Percentiles rank a stretch among this genome's conserved stretches.
phyloP scores from a whole-genome alignment of 768 basidiomycete species.

The Scleroderma citrinum region DNA sequence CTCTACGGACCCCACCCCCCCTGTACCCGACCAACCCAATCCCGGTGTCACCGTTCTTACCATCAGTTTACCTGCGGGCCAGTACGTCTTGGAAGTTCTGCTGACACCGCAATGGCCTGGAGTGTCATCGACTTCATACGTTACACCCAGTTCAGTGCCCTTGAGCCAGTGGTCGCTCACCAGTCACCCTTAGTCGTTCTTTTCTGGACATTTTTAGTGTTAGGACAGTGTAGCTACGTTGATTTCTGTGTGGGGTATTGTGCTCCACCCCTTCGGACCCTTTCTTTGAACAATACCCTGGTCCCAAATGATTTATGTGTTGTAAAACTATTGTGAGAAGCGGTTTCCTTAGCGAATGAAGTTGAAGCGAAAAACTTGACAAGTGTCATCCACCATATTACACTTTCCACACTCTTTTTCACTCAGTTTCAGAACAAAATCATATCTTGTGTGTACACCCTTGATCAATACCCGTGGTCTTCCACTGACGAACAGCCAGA shows the following conservation, averaged over 20 bases:
- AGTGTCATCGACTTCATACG: slow-evolving; percentile 55
- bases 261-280: too few species aligned
- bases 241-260: too few species aligned
- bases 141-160: slow-evolving; percentile 62
- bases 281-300: too few species aligned
- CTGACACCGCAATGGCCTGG: slow-evolving; percentile 92
- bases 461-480: too few species aligned
- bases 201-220: slow-evolving; percentile 2
- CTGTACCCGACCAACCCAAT: slow-evolving; percentile 70
- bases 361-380: neutral
- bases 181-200: slow-evolving; percentile 48
- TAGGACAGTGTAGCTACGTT: neutral
- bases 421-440: neutral
- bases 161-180: slow-evolving; percentile 71
- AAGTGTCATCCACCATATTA: neutral
- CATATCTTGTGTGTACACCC: too few species aligned
- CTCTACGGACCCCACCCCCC: slow-evolving; percentile 55
- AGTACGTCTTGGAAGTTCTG: slow-evolving; percentile 74
- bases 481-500: too few species aligned
- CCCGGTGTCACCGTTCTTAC: slow-evolving; percentile 72
- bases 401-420: neutral
- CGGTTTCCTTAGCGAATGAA: neutral
- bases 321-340: neutral
- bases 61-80: slow-evolving; percentile 61
- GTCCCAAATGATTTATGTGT: neutral